Percentiles rank a stretch among this genome's conserved stretches.
Evolutionary conservation across 352 stramenopile genomes (phyloP).

Genomic region (Pilasporangium apinafurcum): DNA sequence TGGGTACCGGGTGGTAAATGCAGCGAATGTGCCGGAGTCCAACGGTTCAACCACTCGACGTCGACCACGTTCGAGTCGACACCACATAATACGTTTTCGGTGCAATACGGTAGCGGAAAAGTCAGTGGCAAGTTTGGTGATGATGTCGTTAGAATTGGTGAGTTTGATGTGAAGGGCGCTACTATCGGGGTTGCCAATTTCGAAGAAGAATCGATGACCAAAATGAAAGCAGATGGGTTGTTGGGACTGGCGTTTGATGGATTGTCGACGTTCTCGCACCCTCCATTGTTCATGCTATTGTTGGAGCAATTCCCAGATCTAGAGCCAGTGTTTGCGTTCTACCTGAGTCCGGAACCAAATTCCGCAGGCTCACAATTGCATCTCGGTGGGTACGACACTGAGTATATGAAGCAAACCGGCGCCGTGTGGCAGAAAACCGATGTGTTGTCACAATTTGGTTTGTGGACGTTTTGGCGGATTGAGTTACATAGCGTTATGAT

Average conservation of each 20-base stretch:
- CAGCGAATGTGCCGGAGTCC: slow-evolving; percentile 40
- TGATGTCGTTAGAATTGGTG: slow-evolving; percentile 44
- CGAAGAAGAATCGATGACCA: slow-evolving; percentile 72
- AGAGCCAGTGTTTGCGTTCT: slow-evolving; percentile 94
- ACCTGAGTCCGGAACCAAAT: slow-evolving; percentile 88
- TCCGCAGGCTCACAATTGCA: slow-evolving; percentile 67
- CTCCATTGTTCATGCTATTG: slow-evolving; percentile 62
- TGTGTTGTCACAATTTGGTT: slow-evolving; percentile 68
- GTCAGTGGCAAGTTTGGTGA: slow-evolving; percentile 55
- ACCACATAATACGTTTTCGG: slow-evolving; percentile 39
- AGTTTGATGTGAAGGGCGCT: slow-evolving; percentile 37
- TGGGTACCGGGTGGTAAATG: slow-evolving; percentile 63
- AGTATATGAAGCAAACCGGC: slow-evolving; percentile 35
- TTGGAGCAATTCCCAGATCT: slow-evolving; percentile 54
- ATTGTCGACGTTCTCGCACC: slow-evolving; percentile 80
- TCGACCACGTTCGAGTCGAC: slow-evolving; percentile 42
- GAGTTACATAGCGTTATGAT: slow-evolving; percentile 61
- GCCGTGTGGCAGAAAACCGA: slow-evolving; percentile 64
- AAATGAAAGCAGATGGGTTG: slow-evolving; percentile 92
- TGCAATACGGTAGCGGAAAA: slow-evolving; percentile 73
- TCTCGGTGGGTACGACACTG: slow-evolving; percentile 57
- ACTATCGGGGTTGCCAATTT: slow-evolving; percentile 51
- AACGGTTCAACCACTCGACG: slow-evolving; percentile 38
- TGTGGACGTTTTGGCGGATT: slow-evolving; percentile 83
- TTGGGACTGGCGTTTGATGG: slow-evolving; percentile 94